Conservation (phyloP, 371 early-diverging fungal genomes). For the Funneliformis caledonium region DNA sequence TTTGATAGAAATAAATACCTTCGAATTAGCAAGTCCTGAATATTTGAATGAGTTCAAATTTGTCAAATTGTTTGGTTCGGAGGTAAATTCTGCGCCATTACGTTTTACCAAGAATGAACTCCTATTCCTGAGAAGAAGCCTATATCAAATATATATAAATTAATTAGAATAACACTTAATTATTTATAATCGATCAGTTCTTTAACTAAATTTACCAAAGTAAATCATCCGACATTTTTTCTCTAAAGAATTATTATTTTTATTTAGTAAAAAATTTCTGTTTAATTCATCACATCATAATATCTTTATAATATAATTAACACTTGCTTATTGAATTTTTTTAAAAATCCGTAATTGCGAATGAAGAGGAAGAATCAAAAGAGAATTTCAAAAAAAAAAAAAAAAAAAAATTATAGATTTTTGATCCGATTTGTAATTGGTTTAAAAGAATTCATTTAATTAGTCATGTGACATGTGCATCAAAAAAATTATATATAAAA, state of each 20-base stretch:
- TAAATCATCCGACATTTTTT: conserved; percentile 5
- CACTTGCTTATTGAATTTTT: neutral
- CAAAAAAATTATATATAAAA: too few relatives aligned
- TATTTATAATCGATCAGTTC: neutral
- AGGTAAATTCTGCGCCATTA: conserved; percentile 77
- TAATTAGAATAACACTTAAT: neutral
- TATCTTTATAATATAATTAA: neutral
- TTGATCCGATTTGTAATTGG: too few relatives aligned
- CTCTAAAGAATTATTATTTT: neutral
- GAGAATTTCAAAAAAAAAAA: too few relatives aligned
- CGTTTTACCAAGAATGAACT: conserved; percentile 90
- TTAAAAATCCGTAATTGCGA: too few relatives aligned
- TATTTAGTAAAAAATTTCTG: neutral
- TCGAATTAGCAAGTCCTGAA: conserved; percentile 82
- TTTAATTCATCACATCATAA: neutral
- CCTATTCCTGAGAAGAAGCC: conserved; percentile 86
- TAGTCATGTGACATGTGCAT: too few relatives aligned
- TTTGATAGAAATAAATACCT: conserved; percentile 52
- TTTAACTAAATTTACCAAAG: neutral
- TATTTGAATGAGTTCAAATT: conserved; percentile 87
- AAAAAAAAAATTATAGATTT: too few relatives aligned
- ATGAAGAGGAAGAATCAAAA: too few relatives aligned
- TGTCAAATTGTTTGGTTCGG: conserved; percentile 84
- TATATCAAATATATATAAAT: conserved; percentile 42
- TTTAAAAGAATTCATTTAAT: too few relatives aligned